These are phyloP conservation scores for Mycena sp. DNA, from an alignment of 1,284 basidiomycete species.

Conservation along the genomic window DNA sequence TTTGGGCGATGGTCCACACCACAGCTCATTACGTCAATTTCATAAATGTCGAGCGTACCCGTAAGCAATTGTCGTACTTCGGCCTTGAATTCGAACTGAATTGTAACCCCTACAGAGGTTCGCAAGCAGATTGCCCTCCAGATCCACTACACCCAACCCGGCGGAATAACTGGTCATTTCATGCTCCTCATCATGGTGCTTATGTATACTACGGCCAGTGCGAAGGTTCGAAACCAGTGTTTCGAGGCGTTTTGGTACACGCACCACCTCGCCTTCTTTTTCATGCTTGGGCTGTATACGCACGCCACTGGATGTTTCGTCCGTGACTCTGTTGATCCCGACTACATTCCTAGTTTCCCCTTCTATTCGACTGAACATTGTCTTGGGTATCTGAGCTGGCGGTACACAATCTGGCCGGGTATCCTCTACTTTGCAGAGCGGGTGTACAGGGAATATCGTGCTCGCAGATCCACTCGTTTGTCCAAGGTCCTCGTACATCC, in stretches of 20 bases:
- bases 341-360: slow-evolving; percentile 73
- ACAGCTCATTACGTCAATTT: slow-evolving; percentile 94
- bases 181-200: slow-evolving; percentile 90
- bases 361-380: slow-evolving; percentile 81
- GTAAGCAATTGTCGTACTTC: slow-evolving; percentile 52
- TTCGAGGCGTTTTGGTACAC: slow-evolving; percentile 96
- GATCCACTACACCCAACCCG: slow-evolving; percentile 88
- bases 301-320: slow-evolving; percentile 95
- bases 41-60: slow-evolving; percentile 84
- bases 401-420: slow-evolving; percentile 88
- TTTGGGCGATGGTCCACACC: slow-evolving; percentile 88
- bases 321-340: slow-evolving; percentile 78
- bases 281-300: slow-evolving; percentile 87
- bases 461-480: slow-evolving; percentile 76
- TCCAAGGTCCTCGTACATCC: slow-evolving; percentile 86
- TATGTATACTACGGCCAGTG: slow-evolving; percentile 87
- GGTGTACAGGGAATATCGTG: slow-evolving; percentile 81
- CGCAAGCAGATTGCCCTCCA: slow-evolving; percentile 77
- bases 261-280: slow-evolving; percentile 91
- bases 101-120: slow-evolving; percentile 65
- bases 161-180: slow-evolving; percentile 89
- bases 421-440: slow-evolving; percentile 88
- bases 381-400: slow-evolving; percentile 88
- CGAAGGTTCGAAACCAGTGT: slow-evolving; percentile 84
- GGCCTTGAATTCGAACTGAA: background rate